Evolutionary conservation across 2,329 filamentous ascomycete genomes (phyloP).

Genomic region (Aspergillus sp.): DNA sequence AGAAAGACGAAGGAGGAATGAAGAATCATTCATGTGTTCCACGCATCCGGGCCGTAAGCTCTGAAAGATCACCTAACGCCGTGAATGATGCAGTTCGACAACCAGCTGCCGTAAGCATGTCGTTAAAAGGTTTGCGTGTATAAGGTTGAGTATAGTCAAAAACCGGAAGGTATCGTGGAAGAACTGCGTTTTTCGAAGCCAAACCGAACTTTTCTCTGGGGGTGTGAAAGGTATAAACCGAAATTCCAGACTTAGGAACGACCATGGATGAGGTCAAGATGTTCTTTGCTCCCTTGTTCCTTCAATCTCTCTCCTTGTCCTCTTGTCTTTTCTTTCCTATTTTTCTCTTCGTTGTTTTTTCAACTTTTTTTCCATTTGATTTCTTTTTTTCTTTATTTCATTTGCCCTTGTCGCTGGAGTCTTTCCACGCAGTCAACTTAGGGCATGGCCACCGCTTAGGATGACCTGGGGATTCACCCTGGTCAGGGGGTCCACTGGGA

Average conservation of each 20-base stretch:
- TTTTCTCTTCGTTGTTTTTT: background rate
- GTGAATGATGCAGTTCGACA: constrained; percentile 31
- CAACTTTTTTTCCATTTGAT: background rate
- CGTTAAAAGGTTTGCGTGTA: background rate
- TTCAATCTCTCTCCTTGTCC: background rate
- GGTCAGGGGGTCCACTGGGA: constrained; percentile 36
- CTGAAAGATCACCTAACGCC: constrained; percentile 36
- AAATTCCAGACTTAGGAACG: background rate
- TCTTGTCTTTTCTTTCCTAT: background rate
- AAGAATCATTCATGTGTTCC: constrained; percentile 19
- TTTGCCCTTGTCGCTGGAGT: background rate
- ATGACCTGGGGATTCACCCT: constrained; percentile 44
- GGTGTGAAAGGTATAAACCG: background rate
- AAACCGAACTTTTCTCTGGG: constrained; percentile 5
- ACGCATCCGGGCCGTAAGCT: constrained; percentile 36
- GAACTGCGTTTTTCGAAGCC: constrained; percentile 5
- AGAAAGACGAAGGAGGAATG: constrained; percentile 12
- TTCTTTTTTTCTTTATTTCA: background rate
- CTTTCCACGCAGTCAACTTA: constrained; percentile 5
- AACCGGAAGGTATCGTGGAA: constrained; percentile 7
- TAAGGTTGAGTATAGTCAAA: constrained; percentile 6
- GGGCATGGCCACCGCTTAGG: constrained; percentile 42
- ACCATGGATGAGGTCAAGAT: constrained; percentile 1
- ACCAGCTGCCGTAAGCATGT: constrained; percentile 13
- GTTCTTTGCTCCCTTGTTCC: background rate